Evolutionary conservation across 352 stramenopile genomes (phyloP).

Genomic region (Pythium brachiatum): DNA sequence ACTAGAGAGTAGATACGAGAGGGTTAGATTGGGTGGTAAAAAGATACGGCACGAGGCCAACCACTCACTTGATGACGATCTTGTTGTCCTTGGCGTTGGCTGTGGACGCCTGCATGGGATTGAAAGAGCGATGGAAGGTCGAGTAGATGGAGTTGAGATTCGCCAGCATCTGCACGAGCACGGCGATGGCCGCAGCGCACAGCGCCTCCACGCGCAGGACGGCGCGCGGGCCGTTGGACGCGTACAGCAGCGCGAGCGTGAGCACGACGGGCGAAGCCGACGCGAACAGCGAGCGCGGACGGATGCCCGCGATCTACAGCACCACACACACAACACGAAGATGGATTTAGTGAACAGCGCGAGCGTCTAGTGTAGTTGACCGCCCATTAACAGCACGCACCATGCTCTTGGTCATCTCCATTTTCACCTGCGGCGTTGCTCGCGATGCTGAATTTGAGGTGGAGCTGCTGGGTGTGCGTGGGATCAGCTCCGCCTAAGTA

Average conservation of each 20-base stretch:
- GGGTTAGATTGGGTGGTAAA: conserved; percentile 3
- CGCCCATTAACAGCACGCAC: conserved; percentile 23
- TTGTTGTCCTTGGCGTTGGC: conserved; percentile 34
- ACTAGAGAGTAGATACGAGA: conserved; percentile 27
- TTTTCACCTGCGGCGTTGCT: conserved; percentile 9
- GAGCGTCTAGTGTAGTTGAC: too few relatives aligned
- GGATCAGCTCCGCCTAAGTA: conserved; percentile 17
- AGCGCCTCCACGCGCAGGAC: conserved; percentile 42
- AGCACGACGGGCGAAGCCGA: conserved; percentile 52
- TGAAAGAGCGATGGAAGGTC: conserved; percentile 65
- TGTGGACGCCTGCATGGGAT: conserved; percentile 32
- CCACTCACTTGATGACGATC: conserved; percentile 65
- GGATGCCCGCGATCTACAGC: conserved; percentile 43
- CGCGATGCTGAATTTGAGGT: background rate
- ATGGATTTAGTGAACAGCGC: too few relatives aligned
- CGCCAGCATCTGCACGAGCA: conserved; percentile 64
- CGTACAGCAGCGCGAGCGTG: conserved; percentile 45
- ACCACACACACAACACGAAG: background rate
- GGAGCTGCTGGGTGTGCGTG: background rate
- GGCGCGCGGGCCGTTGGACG: conserved; percentile 28
- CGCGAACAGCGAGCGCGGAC: conserved; percentile 54
- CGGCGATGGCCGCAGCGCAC: conserved; percentile 35
- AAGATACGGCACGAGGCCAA: background rate
- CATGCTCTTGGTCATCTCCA: conserved; percentile 67
- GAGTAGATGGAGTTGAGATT: conserved; percentile 74